Conservation (phyloP, 345 rosid species). For the Theobroma cacao region DNA sequence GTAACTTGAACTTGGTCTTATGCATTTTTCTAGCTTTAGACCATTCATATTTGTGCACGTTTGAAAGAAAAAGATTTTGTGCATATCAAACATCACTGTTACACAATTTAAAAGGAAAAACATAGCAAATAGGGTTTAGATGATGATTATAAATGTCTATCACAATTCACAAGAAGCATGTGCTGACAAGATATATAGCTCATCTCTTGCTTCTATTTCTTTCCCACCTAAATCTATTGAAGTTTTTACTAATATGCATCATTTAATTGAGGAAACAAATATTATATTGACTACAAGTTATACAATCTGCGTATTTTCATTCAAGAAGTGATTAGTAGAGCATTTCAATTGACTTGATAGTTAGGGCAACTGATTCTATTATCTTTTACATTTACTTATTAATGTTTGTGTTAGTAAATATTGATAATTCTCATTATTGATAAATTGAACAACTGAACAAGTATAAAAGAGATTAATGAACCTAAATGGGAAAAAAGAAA, state of each 20-base stretch:
- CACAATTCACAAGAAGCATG: background rate
- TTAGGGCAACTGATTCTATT: background rate
- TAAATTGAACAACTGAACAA: background rate
- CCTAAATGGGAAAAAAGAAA: background rate
- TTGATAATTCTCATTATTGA: conserved; percentile 11
- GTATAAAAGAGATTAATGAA: background rate
- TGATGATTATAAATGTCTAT: background rate
- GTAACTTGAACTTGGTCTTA: conserved; percentile 28
- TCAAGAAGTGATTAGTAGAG: background rate
- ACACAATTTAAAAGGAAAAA: background rate
- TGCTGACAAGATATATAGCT: background rate
- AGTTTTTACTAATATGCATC: background rate
- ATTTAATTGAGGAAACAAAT: background rate
- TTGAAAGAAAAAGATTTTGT: background rate
- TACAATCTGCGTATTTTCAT: background rate
- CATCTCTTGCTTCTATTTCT: background rate
- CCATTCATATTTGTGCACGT: background rate
- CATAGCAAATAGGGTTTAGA: background rate
- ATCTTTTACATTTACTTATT: background rate
- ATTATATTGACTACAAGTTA: background rate
- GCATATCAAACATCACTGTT: background rate
- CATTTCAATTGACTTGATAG: background rate
- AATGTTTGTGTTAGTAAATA: background rate
- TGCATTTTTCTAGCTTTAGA: background rate
- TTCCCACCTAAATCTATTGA: background rate